Percentiles rank a stretch among this genome's conserved stretches.
These are phyloP conservation scores for Spathaspora sp. DNA, from an alignment of 1,139 yeast genomes.

Conservation along the genomic window DNA sequence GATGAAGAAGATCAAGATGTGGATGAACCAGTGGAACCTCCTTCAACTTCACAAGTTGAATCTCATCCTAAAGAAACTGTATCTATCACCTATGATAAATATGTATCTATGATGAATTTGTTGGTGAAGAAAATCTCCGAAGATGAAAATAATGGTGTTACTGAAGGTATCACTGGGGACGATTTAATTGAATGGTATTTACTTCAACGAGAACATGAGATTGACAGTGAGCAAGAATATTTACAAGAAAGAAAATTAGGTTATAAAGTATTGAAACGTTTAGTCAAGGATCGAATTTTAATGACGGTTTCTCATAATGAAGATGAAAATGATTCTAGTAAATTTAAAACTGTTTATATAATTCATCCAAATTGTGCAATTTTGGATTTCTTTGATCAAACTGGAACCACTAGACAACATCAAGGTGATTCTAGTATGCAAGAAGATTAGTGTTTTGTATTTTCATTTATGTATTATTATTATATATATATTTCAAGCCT, in stretches of 20 bases:
- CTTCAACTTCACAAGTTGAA: constrained; percentile 5
- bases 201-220: constrained; percentile 68
- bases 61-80: constrained; percentile 21
- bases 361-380: constrained; percentile 90
- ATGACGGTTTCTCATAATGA: constrained; percentile 74
- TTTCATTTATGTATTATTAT: not conserved
- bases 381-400: constrained; percentile 54
- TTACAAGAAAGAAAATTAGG: constrained; percentile 71
- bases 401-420: constrained; percentile 13
- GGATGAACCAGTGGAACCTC: constrained; percentile 9
- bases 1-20: constrained; percentile 43
- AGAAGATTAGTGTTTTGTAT: constrained; percentile 4
- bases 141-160: constrained; percentile 44
- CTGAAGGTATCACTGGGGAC: constrained; percentile 69
- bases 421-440: constrained; percentile 5
- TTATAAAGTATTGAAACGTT: constrained; percentile 75
- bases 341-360: constrained; percentile 51
- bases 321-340: constrained; percentile 29
- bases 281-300: constrained; percentile 83
- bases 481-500: not conserved
- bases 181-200: constrained; percentile 81
- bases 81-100: constrained; percentile 81
- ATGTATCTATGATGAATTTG: constrained; percentile 78
- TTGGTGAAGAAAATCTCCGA: constrained; percentile 72
- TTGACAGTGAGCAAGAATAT: constrained; percentile 70